Base-by-base conservation (phyloP, 2,329 filamentous ascomycete genomes). In the Huntiella omanensis region DNA sequence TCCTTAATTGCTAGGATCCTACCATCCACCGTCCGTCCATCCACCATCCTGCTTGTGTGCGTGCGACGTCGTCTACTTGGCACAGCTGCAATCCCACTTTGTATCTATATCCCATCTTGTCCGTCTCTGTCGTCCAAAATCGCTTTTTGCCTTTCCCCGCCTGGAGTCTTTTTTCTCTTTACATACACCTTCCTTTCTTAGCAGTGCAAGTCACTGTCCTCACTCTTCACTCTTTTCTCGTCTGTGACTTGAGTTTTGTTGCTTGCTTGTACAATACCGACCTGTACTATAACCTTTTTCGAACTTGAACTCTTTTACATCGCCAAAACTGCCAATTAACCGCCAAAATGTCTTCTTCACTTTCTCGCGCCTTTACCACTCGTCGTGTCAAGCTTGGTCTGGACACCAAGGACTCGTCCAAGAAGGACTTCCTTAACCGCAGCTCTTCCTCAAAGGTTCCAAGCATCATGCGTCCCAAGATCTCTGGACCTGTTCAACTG, bases 401-500 rank as follows among this genome's bases (percentile, higher is more conserved):
- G 51, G 62, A 69, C 51, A 55, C 67, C 38, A 66, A 67, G 19
- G 64, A 66, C 19, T 54, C 56, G n/a, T 28, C 22, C 22, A 59
- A 62, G 33, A 51, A 50, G 43, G 51, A 51, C 40, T 52, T 60
- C 35, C 64, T 67, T 15, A 63, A 66, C 41, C 67, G 70, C 55
- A 71, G 66, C 60, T 68, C 66, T 56, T 68, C 68, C 38, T 63
- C 62, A 55, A 71, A 69, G 59, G 77, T 41, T 10, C 38, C 16
- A 17, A 45, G 19, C 43, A 39, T 33, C 33, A 34, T 37, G 53
- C 73, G 80, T 49, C 61, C 70, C 59, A 79, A 86, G 66, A 98
- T 98, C 59, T 98, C 91, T 1, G 75, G 71, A 3, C 91, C 91
- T 0, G 71, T 94, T 45, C 79, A 86, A 61, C 71, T 98, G 52